Evolutionary conservation across 192 early-diverging fungal genomes (phyloP), one percentile per base, ranked within the genome.

Genomic region (Coemansia sp.): DNA sequence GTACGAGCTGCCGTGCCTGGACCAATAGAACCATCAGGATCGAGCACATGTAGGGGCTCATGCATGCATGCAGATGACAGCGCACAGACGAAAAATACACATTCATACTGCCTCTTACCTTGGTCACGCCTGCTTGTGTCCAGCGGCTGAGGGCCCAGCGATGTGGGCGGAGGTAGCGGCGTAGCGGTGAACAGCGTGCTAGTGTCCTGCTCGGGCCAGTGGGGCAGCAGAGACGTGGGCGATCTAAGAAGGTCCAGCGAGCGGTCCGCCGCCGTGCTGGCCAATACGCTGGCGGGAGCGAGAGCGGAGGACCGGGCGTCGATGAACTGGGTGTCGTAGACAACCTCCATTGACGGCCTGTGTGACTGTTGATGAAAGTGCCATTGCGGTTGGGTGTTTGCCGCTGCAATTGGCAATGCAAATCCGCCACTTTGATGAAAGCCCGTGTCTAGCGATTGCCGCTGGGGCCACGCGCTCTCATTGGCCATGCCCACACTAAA

Each of bases 311-410:
- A 60, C 55, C 76, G 78, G 16, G 78, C 78, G 36, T 81, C 78
- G n/a, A 81, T 81, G 63, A 81, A 59, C 26, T 42, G 59, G n/a
- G 78, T 81, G 70, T 81, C 78, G 14, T 42, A 56, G 28, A 64
- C 36, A 36, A 58, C 34, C 39, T 56, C 58, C 36, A 37, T 52
- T 16, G 58, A 8, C 26, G 42, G 18, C 13, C 25, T 68, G 59
- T 61, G 66, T 53, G 66, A 50, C 45, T 65, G 52, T 57, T 59
- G 60, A 41, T 55, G 60, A 39, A 53, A 58, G 12, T 62, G 69
- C 37, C 43, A 53, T 61, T 71, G 65, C n/a, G 43, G 14, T 14
- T 68, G 50, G 16, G 59, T 11, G 47, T 52, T 36, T 48, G 34
- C 9, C 4, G 42, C 69, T 59, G 47, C 36, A 71, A 71, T 61